A percentile compares a stretch with the other conserved stretches of the same genome.
These are phyloP conservation scores for Candida ponderosae DNA, from an alignment of 805 yeast genomes.

Conservation along the genomic window DNA sequence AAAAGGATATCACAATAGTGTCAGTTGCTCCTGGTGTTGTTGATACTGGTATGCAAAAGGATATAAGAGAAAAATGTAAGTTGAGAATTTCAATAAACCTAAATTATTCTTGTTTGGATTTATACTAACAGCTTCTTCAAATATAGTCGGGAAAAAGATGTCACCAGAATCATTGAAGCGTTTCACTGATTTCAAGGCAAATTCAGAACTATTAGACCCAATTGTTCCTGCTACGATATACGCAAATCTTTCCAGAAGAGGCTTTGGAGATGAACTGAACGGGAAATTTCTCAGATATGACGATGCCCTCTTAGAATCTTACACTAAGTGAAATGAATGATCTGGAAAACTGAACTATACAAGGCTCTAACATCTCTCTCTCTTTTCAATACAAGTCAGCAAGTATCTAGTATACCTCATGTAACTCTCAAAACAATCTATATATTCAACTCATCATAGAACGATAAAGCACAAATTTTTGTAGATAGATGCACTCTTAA, in stretches of 20 bases:
- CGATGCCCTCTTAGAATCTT: constrained; percentile 23
- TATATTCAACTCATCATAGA: no score
- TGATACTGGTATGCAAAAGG: constrained; percentile 80
- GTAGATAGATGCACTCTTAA: no score
- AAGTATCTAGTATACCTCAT: no score
- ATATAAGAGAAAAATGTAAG: constrained; percentile 55
- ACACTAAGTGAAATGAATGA: neutral
- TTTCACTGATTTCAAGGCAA: constrained; percentile 55
- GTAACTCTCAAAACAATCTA: no score
- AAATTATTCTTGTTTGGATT: neutral
- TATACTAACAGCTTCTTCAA: neutral
- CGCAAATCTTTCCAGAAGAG: constrained; percentile 56
- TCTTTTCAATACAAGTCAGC: no score
- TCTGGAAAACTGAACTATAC: no score
- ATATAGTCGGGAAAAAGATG: constrained; percentile 47
- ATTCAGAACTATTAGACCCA: constrained; percentile 56
- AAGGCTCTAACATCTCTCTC: no score
- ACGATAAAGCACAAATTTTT: no score
- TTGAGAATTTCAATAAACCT: neutral
- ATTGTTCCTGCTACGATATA: constrained; percentile 65
- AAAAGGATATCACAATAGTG: constrained; percentile 47
- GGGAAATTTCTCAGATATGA: constrained; percentile 65
- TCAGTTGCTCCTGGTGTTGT: constrained; percentile 95
- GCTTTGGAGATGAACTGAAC: constrained; percentile 47
- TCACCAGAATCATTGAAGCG: constrained; percentile 44